These are phyloP conservation scores for Metarhizium anisopliae DNA, from an alignment of 2,329 filamentous ascomycete species.

Conservation along the genomic window DNA sequence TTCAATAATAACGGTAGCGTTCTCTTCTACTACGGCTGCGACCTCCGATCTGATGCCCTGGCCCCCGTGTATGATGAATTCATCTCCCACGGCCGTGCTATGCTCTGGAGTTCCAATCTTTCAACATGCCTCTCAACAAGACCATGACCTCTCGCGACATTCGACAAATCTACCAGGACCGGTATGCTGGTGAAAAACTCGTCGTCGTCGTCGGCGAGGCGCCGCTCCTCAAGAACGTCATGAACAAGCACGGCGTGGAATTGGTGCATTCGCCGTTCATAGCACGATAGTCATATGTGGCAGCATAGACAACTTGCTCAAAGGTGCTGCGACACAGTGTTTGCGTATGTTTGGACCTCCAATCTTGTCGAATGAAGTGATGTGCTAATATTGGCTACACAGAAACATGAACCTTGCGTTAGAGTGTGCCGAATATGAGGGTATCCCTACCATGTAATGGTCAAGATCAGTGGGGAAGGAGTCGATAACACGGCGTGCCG, in stretches of 20 bases:
- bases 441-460: slow-evolving; percentile 54
- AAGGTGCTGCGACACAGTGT: slow-evolving; percentile 89
- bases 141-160: slow-evolving; percentile 87
- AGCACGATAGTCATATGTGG: slow-evolving; percentile 78
- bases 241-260: slow-evolving; percentile 82
- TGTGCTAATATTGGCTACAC: slow-evolving; percentile 43
- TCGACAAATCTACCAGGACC: slow-evolving; percentile 88
- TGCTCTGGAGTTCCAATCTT: slow-evolving; percentile 84
- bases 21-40: slow-evolving; percentile 91
- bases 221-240: slow-evolving; percentile 77
- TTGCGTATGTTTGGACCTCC: slow-evolving; percentile 54
- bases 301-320: slow-evolving; percentile 88
- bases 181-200: slow-evolving; percentile 91
- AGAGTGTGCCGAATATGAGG: slow-evolving; percentile 81
- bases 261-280: slow-evolving; percentile 93
- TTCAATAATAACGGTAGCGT: slow-evolving; percentile 78
- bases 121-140: slow-evolving; percentile 79
- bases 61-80: slow-evolving; percentile 80
- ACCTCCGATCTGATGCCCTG: slow-evolving; percentile 66
- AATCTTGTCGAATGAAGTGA: not conserved
- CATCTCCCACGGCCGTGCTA: slow-evolving; percentile 68
- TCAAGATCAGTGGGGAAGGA: not conserved
- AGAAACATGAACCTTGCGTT: slow-evolving; percentile 95
- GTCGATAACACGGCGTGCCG: no score
- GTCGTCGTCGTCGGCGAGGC: slow-evolving; percentile 87